Base-by-base conservation (phyloP, 305 asterid species). In the Fraxinus floribunda region DNA sequence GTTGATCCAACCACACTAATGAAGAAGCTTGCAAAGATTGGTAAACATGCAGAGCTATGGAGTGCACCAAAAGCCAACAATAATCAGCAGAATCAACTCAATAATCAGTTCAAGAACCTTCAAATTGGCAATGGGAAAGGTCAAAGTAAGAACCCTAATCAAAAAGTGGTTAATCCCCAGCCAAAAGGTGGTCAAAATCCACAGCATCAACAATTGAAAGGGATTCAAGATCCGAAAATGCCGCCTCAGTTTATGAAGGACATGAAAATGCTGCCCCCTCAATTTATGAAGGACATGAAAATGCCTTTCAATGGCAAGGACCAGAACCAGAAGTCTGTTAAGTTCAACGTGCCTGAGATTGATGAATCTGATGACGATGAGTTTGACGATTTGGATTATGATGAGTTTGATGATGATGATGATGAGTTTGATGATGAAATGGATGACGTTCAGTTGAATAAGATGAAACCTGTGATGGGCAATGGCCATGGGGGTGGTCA, bases 31-130 rank as follows among this genome's bases (percentile, higher is more conserved):
- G 83, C 80, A 76, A 95, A 92, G 86, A 91, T 85, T 81, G 97
- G 98, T 2, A 95, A 94, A 88, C 91, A 90, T 78, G 98, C 98
- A 24, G 95, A 91, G 86, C 0, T 95, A 3, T 95, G 98, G 98
- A 96, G 97, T 44, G 94, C 92, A 0, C 89, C 90, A 44, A 90
- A 89, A 71, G 81, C 80, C 26, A 82, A 41, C 74, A 88, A 86
- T 77, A 81, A 76, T 44, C 57, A 64, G n/a, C 84, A 76, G 18
- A 85, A 80, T 79, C 84, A 83, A 60, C 83, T 88, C 38, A 83
- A 83, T 78, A 89, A 89, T 75, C 90, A 87, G 88, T 70, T 86
- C 76, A 89, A 89, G 86, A 89, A 88, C 75, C 78, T 85, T 62
- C 89, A 88, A 75, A 82, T 86, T 24, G 86, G 64, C 74, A 46